Base-by-base conservation (phyloP, 306 rosid species). In the Cucurbita moschata region DNA sequence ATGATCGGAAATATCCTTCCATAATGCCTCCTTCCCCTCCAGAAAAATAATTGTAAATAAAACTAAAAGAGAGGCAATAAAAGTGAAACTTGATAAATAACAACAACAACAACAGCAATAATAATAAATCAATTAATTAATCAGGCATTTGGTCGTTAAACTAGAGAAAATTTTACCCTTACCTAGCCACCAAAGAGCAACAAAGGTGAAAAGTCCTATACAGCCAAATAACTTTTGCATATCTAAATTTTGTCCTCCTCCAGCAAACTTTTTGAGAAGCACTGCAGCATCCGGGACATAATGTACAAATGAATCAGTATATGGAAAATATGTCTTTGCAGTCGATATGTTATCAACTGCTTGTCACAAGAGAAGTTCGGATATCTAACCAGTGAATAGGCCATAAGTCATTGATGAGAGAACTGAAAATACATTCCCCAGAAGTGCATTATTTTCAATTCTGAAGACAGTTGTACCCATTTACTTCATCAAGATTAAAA, bases 151-250 rank as follows among this genome's bases (percentile, higher is more conserved):
- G 35, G 4, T 64, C 30, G 7, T 4, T n/a, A n/a, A 40, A 18
- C 50, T 10, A 64, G 30, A 66, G 26, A 66, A 55, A 21, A n/a
- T 6, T 35, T 30, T 13, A 19, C 35, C 43, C 77, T 73, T 78
- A 78, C 81, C 77, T 3, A 73, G 62, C 81, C 81, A 78, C 81
- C 81, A 78, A 26, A 78, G 81, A 13, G 69, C 76, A 55, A 78
- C 72, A 19, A 78, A 61, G 43, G 60, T 51, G 81, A 78, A 73
- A 44, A 78, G 61, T 73, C 81, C 81, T 53, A 78, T 73, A 62
- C 49, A 78, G 10, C 81, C 81, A 56, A 73, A 64, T 35, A 78
- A 66, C 77, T 65, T 78, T 10, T 78, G 81, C 75, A 78, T 10
- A 64, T 78, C 81, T 26, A 78, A 71, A 54, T 73, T 78, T 37